A percentile compares a stretch with the other conserved stretches of the same genome.
Evolutionary conservation across 164 flowering plant species (phyloP).

Genomic region (Santalum album): DNA sequence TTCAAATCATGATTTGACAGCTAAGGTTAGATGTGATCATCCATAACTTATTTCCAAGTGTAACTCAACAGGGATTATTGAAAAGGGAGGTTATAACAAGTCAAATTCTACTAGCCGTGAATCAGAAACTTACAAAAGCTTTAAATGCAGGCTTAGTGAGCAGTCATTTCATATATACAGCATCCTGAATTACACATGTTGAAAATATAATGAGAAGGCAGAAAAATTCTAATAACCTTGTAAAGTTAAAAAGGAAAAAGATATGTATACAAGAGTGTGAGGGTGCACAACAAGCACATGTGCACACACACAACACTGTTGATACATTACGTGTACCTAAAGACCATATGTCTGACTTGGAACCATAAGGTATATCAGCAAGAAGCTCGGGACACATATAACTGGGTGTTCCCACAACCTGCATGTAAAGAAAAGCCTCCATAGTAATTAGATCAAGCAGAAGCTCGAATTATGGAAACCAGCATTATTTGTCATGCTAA

Average conservation of each 20-base stretch:
- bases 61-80: too few species aligned
- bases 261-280: too few species aligned
- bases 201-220: neutral
- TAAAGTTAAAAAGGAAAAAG: neutral
- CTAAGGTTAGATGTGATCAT: too few species aligned
- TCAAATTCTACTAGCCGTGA: too few species aligned
- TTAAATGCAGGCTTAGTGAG: constrained; percentile 87
- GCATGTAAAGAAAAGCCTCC: constrained; percentile 9
- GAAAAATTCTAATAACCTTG: neutral
- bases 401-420: constrained; percentile 99
- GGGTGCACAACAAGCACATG: too few species aligned
- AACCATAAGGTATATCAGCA: constrained; percentile 98
- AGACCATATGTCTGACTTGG: constrained; percentile 99
- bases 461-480: neutral
- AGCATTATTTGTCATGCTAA: constrained; percentile 4
- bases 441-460: neutral
- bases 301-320: neutral
- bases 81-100: too few species aligned
- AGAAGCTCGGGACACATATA: constrained; percentile 99
- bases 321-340: constrained; percentile 41
- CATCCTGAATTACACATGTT: constrained; percentile 52
- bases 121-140: constrained; percentile 91
- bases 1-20: too few species aligned
- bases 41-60: too few species aligned
- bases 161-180: constrained; percentile 93